These are phyloP conservation scores for Arabidopsis hybrid DNA, from an alignment of 441 rosid species.

Conservation along the genomic window DNA sequence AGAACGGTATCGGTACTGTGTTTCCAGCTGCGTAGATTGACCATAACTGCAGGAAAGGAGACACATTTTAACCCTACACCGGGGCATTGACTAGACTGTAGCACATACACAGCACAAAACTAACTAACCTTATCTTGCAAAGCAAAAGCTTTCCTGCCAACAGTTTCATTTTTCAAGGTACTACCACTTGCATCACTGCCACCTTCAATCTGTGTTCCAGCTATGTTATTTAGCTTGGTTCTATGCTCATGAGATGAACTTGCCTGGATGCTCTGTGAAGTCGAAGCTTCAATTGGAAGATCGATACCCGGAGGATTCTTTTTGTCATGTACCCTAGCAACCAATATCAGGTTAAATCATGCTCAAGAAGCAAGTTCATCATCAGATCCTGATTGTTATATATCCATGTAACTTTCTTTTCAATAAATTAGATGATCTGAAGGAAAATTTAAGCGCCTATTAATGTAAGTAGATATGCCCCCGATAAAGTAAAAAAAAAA, in stretches of 20 bases:
- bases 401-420: slow-evolving; percentile 2
- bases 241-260: slow-evolving; percentile 55
- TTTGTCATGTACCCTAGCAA: slow-evolving; percentile 55
- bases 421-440: not conserved
- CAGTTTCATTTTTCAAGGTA: slow-evolving; percentile 74
- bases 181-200: slow-evolving; percentile 51
- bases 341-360: slow-evolving; percentile 24
- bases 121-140: slow-evolving; percentile 89
- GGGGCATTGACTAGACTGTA: slow-evolving; percentile 3
- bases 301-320: slow-evolving; percentile 49
- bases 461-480: not conserved
- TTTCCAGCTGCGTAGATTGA: slow-evolving; percentile 98
- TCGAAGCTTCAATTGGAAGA: slow-evolving; percentile 49
- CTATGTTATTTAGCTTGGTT: slow-evolving; percentile 50
- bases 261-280: slow-evolving; percentile 45
- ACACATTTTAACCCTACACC: not conserved
- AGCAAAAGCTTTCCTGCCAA: slow-evolving; percentile 83
- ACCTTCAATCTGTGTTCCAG: slow-evolving; percentile 55
- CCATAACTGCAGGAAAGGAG: slow-evolving; percentile 72
- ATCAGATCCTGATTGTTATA: slow-evolving; percentile 11
- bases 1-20: slow-evolving; percentile 97
- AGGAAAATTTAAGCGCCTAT: slow-evolving; percentile 3
- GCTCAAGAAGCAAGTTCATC: slow-evolving; percentile 25
- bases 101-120: slow-evolving; percentile 6
- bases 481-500: slow-evolving; percentile 13